A percentile compares a stretch with the other conserved stretches of the same genome.
phyloP scores from a whole-genome alignment of 1,284 basidiomycete genomes.

The Trametes polyzona region DNA sequence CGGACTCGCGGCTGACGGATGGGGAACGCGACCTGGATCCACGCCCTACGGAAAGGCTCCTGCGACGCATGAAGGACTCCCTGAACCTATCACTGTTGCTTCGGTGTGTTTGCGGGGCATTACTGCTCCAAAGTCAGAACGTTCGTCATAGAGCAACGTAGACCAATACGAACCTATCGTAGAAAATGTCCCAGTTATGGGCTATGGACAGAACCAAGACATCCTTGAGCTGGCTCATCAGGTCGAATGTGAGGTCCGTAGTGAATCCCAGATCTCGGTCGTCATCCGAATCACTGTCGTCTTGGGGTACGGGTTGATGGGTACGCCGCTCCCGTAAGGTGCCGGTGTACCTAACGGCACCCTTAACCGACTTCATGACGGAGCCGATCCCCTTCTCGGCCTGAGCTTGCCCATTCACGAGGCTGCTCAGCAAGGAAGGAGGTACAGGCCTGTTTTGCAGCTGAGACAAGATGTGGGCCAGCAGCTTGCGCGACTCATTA shows the following conservation, averaged over 20 bases:
- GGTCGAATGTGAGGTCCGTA: slow-evolving; percentile 63
- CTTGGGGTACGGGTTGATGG: slow-evolving; percentile 31
- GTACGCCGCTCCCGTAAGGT: slow-evolving; percentile 29
- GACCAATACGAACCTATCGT: slow-evolving; percentile 43
- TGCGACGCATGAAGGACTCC: slow-evolving; percentile 25
- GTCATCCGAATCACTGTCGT: slow-evolving; percentile 54
- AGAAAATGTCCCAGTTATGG: slow-evolving; percentile 63
- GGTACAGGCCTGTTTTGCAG: slow-evolving; percentile 57
- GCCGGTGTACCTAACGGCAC: slow-evolving; percentile 45
- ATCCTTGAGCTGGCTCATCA: slow-evolving; percentile 65
- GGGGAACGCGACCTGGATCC: slow-evolving; percentile 51
- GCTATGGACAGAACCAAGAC: slow-evolving; percentile 57
- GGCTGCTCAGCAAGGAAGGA: slow-evolving; percentile 49
- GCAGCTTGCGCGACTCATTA: slow-evolving; percentile 61
- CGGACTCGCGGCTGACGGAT: slow-evolving; percentile 51
- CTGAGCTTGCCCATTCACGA: slow-evolving; percentile 30
- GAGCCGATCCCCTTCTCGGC: slow-evolving; percentile 42
- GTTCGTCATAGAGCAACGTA: no score
- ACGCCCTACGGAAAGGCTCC: slow-evolving; percentile 20
- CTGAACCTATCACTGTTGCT: slow-evolving; percentile 20
- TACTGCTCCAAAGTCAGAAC: neutral
- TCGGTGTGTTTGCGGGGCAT: slow-evolving; percentile 15
- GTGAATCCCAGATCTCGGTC: slow-evolving; percentile 50
- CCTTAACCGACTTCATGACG: slow-evolving; percentile 50
- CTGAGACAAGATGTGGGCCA: slow-evolving; percentile 60